Percentiles rank a stretch among this genome's conserved stretches.
These are phyloP conservation scores for Knoxdaviesia capensis DNA, from an alignment of 2,329 filamentous ascomycete genomes.

Conservation along the genomic window DNA sequence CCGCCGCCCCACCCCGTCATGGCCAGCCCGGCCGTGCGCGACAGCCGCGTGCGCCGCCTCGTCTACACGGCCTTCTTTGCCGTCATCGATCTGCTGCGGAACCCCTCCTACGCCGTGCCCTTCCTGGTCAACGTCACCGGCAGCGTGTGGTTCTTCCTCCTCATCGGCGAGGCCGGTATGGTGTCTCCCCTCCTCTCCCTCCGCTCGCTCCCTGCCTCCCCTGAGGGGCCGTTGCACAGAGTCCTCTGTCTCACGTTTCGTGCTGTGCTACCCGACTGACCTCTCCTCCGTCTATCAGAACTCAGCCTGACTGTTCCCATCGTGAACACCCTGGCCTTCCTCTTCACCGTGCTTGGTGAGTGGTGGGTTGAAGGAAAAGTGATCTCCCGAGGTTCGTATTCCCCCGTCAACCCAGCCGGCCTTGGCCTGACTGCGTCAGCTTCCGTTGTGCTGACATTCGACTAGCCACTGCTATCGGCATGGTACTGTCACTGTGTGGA, in stretches of 20 bases:
- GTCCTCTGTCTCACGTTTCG: constrained; percentile 3
- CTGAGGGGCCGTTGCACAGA: neutral
- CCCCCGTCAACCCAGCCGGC: neutral
- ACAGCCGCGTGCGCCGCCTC: constrained; percentile 41
- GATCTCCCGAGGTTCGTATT: constrained; percentile 51
- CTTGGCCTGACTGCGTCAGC: neutral
- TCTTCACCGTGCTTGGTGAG: constrained; percentile 90
- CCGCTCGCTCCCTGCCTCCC: neutral
- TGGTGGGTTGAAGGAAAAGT: constrained; percentile 90
- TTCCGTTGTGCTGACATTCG: constrained; percentile 1
- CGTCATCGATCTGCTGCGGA: constrained; percentile 56
- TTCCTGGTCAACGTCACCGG: constrained; percentile 77
- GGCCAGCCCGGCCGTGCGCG: constrained; percentile 24
- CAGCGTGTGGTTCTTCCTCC: constrained; percentile 87
- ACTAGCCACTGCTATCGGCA: constrained; percentile 64
- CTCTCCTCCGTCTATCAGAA: constrained; percentile 28
- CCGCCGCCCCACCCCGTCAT: constrained; percentile 38
- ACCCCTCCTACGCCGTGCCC: constrained; percentile 70
- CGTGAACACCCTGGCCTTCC: constrained; percentile 79
- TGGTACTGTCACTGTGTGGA: constrained; percentile 57
- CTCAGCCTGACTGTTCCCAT: constrained; percentile 86
- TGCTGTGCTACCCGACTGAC: neutral
- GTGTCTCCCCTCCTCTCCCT: constrained; percentile 7
- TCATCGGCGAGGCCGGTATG: constrained; percentile 81
- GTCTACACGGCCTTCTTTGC: constrained; percentile 49